These are phyloP conservation scores for Anthracocystis panici-leucophaei DNA, from an alignment of 1,284 basidiomycete species.

Conservation along the genomic window DNA sequence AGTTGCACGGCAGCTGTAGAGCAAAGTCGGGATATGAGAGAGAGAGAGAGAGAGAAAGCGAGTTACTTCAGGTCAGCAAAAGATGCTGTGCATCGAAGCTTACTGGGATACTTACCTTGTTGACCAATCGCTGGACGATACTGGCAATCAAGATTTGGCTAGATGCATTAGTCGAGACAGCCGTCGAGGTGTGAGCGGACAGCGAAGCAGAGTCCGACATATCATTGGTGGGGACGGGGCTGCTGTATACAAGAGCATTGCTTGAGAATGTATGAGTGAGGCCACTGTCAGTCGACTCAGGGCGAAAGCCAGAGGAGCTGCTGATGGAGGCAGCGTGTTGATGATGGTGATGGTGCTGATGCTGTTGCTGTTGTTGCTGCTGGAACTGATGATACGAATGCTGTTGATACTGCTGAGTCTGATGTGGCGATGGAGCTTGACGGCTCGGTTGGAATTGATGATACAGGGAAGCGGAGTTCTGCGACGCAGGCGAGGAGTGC, in stretches of 20 bases:
- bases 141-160: conserved; percentile 59
- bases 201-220: conserved; percentile 14
- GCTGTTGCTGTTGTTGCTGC: conserved; percentile 15
- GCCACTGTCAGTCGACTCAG: conserved; percentile 32
- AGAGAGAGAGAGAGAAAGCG: no score
- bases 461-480: conserved; percentile 16
- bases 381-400: conserved; percentile 14
- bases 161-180: conserved; percentile 24
- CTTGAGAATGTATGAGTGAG: conserved; percentile 30
- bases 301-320: conserved; percentile 30
- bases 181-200: conserved; percentile 9
- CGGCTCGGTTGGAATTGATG: conserved; percentile 30
- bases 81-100: neutral
- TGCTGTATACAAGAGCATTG: conserved; percentile 25
- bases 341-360: conserved; percentile 14
- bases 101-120: conserved; percentile 26
- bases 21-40: neutral
- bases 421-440: conserved; percentile 10
- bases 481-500: conserved; percentile 24
- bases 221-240: conserved; percentile 23
- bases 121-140: conserved; percentile 61
- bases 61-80: neutral
- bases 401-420: conserved; percentile 15
- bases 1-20: conserved; percentile 57
- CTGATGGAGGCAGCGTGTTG: conserved; percentile 33